Evolutionary conservation across 1,284 basidiomycete species (phyloP), one percentile per base, ranked within the genome.

Genomic region (Mrakiaceae sp.): DNA sequence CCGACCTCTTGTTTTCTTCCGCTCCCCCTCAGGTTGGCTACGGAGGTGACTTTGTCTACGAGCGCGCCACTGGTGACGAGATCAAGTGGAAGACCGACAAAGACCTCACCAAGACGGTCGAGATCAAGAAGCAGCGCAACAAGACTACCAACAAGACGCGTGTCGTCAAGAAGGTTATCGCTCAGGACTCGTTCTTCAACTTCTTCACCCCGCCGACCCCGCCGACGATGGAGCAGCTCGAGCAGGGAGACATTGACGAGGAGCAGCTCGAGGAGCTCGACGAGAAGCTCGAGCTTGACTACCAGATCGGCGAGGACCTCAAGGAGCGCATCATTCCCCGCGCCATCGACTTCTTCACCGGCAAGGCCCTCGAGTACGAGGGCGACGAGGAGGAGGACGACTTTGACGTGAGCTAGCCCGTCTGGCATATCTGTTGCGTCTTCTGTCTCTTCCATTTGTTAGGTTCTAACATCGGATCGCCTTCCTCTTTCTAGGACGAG

Each of bases 51-150:
- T 94, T 95, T 73, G 85, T 95, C 64, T 98, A 95, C 77, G 92
- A 96, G 81, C 87, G 85, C 70, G 91, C 94, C 64, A 85, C 89
- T 73, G 94, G 93, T 16, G 87, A 85, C 66, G 83, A 87, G 73
- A 94, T 98, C 78, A 85, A 87, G 75, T 98, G 95, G 95, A 96
- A 95, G 80, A 92, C 92, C 76, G 95, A 96, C 72, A 95, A 95
- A 81, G 91, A 98, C 79, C 81, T 98, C 67, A 98, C 94, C 63
- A 93, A 94, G 80, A 90, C 91, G 80, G 87, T 92, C 71, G 95
- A 98, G 81, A 94, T 97, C 76, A 97, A 97, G 84, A 98, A 97
- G 82, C 95, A 98, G 79, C 82, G 94, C 72, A 98, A 98, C 81
- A 98, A 98, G 83, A 90, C 88, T 76, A 95, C 92, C 50, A 93